A percentile compares a stretch with the other conserved stretches of the same genome.
phyloP scores from a whole-genome alignment of 305 asterid genomes.

The Salvia sclarea region DNA sequence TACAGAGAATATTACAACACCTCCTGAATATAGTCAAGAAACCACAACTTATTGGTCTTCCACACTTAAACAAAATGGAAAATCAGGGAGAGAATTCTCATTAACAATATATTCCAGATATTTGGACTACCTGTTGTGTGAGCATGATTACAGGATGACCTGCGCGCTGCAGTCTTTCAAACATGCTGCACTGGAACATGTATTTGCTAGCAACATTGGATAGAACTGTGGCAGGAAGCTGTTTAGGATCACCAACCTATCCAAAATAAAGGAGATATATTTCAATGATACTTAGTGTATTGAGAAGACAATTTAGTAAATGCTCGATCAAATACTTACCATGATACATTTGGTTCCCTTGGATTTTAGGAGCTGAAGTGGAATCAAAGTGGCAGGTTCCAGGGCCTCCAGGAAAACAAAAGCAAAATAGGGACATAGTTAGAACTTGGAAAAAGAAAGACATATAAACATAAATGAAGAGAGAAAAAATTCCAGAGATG shows the following conservation, averaged over 20 bases:
- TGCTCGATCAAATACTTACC: constrained; percentile 53
- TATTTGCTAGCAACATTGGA: constrained; percentile 91
- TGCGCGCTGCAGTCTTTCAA: constrained; percentile 96
- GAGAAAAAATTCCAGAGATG: constrained; percentile 33
- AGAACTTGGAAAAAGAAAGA: constrained; percentile 29
- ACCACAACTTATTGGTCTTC: constrained; percentile 19
- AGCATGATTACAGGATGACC: constrained; percentile 99
- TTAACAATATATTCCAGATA: constrained; percentile 23
- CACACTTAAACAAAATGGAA: constrained; percentile 12
- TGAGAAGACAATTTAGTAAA: constrained; percentile 21
- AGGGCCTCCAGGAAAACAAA: constrained; percentile 61
- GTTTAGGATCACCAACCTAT: constrained; percentile 99
- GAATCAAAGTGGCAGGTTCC: constrained; percentile 97
- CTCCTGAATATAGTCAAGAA: constrained; percentile 4
- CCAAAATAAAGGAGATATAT: constrained; percentile 18
- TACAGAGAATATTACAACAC: background rate
- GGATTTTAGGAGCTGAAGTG: constrained; percentile 95
- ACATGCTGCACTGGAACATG: constrained; percentile 96
- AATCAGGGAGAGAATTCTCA: constrained; percentile 12
- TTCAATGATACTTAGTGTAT: constrained; percentile 28
- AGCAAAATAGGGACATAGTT: constrained; percentile 16
- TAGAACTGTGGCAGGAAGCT: constrained; percentile 98
- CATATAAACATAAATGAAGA: constrained; percentile 20
- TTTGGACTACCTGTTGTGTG: constrained; percentile 69
- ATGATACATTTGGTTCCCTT: constrained; percentile 85